These are phyloP conservation scores for Citrullus mucosospermus DNA, from an alignment of 306 rosid species.

Conservation along the genomic window DNA sequence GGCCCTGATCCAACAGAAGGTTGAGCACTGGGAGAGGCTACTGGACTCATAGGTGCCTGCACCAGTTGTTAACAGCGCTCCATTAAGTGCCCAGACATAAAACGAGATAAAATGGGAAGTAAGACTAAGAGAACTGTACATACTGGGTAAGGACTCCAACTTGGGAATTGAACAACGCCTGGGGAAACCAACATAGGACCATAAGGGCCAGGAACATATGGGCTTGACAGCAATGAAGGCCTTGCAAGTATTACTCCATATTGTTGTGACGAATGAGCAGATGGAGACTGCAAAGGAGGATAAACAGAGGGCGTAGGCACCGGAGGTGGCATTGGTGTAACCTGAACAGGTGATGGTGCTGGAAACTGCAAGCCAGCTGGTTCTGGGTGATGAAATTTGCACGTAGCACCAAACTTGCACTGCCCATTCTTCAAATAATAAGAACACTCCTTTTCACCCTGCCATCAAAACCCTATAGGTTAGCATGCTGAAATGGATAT, in stretches of 20 bases:
- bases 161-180: slow-evolving; percentile 54
- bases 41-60: slow-evolving; percentile 61
- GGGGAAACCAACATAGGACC: slow-evolving; percentile 71
- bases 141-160: slow-evolving; percentile 87
- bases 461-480: slow-evolving; percentile 13
- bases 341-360: slow-evolving; percentile 43
- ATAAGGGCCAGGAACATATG: slow-evolving; percentile 64
- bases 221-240: slow-evolving; percentile 65
- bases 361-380: slow-evolving; percentile 47
- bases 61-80: slow-evolving; percentile 18
- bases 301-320: slow-evolving; percentile 41
- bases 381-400: slow-evolving; percentile 96
- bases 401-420: slow-evolving; percentile 84
- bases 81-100: slow-evolving; percentile 14
- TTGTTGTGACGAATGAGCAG: slow-evolving; percentile 65
- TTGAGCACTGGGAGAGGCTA: slow-evolving; percentile 52
- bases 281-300: slow-evolving; percentile 54
- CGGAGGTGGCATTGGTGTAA: slow-evolving; percentile 39
- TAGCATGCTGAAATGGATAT: background rate
- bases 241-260: slow-evolving; percentile 74
- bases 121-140: slow-evolving; percentile 13
- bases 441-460: slow-evolving; percentile 97
- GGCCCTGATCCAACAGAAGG: slow-evolving; percentile 46
- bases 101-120: slow-evolving; percentile 10
- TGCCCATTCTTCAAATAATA: slow-evolving; percentile 90